A percentile compares a stretch with the other conserved stretches of the same genome.
These are phyloP conservation scores for Syzygium grande DNA, from an alignment of 345 rosid genomes.

Conservation along the genomic window DNA sequence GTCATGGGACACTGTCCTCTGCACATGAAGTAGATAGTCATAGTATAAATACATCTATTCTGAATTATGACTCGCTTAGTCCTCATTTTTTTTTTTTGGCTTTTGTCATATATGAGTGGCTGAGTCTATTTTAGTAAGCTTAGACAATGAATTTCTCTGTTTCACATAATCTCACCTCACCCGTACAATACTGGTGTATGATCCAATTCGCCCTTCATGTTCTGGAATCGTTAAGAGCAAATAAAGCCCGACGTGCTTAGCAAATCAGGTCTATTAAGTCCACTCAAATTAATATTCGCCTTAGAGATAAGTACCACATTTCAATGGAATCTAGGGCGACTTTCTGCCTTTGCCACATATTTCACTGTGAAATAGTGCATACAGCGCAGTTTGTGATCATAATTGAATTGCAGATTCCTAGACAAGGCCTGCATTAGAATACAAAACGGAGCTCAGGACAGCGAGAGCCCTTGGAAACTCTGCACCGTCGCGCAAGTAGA, in stretches of 20 bases:
- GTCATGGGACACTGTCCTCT: background rate
- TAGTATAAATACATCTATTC: too few species aligned
- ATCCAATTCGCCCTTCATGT: background rate
- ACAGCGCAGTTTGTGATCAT: background rate
- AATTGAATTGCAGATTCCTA: constrained; percentile 41
- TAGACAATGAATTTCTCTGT: too few species aligned
- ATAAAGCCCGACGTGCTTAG: too few species aligned
- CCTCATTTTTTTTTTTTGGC: background rate
- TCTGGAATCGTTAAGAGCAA: background rate
- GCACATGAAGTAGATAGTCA: background rate
- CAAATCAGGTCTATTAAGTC: background rate
- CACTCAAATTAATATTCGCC: background rate
- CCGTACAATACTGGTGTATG: background rate
- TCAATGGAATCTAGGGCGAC: background rate
- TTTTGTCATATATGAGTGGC: background rate
- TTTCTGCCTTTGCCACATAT: background rate
- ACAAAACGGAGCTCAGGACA: constrained; percentile 32
- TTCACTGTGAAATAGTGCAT: background rate
- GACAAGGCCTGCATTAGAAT: constrained; percentile 86
- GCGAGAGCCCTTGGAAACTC: constrained; percentile 81
- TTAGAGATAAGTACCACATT: background rate
- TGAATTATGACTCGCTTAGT: background rate
- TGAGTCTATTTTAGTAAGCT: background rate
- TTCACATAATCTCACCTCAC: too few species aligned
- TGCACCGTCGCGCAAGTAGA: constrained; percentile 79